Percentiles rank a stretch among this genome's conserved stretches.
These are phyloP conservation scores for Aspergillus diversus DNA, from an alignment of 495 filamentous ascomycete genomes.

Conservation along the genomic window DNA sequence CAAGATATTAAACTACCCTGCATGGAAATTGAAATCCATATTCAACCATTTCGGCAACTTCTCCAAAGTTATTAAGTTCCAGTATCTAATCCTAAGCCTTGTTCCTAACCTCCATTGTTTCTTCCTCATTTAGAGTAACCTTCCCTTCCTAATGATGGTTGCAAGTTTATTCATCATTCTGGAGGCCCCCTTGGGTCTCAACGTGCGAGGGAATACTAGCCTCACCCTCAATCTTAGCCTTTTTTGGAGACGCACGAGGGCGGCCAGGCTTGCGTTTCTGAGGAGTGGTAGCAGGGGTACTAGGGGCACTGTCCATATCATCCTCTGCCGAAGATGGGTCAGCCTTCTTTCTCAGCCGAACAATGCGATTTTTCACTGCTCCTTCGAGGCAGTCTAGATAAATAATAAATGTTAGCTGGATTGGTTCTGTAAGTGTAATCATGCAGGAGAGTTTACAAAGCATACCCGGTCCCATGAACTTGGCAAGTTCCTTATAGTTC, in stretches of 20 bases:
- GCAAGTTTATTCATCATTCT: no score
- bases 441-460: background rate
- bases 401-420: no score
- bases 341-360: background rate
- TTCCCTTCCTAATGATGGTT: no score
- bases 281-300: background rate
- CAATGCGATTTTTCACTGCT: constrained; percentile 19
- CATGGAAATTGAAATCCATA: no score
- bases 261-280: constrained; percentile 11
- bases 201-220: background rate
- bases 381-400: constrained; percentile 18
- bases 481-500: constrained; percentile 10
- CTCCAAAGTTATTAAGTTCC: background rate
- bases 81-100: background rate
- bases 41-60: no score
- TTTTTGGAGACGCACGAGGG: background rate
- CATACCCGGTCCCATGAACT: constrained; percentile 19
- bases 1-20: no score
- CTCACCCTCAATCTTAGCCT: background rate
- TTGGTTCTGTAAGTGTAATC: background rate
- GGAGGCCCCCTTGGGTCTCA: no score
- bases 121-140: no score
- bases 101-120: background rate
- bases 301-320: background rate
- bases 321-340: no score